Evolutionary conservation across 352 stramenopile species (phyloP), one percentile per base, ranked within the genome.

Genomic region (Pythium volutum): DNA sequence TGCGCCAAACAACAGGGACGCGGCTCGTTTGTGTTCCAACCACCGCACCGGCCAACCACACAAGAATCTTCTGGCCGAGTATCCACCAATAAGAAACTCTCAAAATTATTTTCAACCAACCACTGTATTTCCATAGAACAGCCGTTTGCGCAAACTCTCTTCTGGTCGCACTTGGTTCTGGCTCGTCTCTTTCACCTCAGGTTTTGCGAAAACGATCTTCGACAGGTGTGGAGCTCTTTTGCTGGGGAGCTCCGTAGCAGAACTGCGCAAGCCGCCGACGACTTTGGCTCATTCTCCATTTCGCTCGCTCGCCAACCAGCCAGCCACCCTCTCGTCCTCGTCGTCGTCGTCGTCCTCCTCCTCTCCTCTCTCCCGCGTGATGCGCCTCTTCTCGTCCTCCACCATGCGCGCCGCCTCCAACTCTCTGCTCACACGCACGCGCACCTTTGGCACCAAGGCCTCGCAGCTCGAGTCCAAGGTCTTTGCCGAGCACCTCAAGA

Each of bases 401-500:
- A 74, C 76, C 64, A 74, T 74, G 59, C 78, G 75, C 27, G 54
- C 59, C 62, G 69, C 67, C 56, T 65, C 70, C 14, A 73, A 66
- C 59, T 76, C 76, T 52, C 67, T 85, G 55, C 64, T 87, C 29
- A 59, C 61, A 55, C 54, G 39, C 43, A 59, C 66, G 51, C 79
- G 79, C 66, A 66, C 67, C 50, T 87, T 91, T 62, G 69, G 69
- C 67, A 89, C 77, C 50, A 88, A 91, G 61, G 64, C 73, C 62
- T 88, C 78, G 49, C 57, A 87, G 39, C 62, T 88, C n/a, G 47
- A 70, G 49, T 91, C 81, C 23, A 71, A 71, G 49, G 80, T 89
- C 47, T 93, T 93, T 66, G 73, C 79, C 54, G 69, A 89, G 48
- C 70, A 91, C 47, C 70, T 93, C 66, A 83, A 87, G 64, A 89